phyloP scores from a whole-genome alignment of 768 basidiomycete species.

The Russula brevipes region DNA sequence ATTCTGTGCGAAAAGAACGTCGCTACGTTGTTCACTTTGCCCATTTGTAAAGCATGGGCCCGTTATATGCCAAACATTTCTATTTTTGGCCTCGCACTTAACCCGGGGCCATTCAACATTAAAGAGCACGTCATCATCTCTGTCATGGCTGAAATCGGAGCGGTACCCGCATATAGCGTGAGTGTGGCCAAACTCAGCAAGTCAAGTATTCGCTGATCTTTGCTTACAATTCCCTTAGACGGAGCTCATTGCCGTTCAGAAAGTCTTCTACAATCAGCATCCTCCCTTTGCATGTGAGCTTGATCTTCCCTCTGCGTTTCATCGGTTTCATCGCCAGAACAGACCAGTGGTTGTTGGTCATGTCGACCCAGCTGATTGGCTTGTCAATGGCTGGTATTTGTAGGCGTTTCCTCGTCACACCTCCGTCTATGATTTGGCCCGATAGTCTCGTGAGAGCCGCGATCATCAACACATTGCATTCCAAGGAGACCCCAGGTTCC shows the following conservation, averaged over 20 bases:
- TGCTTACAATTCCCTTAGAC: conserved; percentile 27
- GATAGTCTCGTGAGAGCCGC: conserved; percentile 40
- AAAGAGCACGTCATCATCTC: conserved; percentile 62
- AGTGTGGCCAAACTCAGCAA: neutral
- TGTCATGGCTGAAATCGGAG: conserved; percentile 40
- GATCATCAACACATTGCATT: conserved; percentile 42
- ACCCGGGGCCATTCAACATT: conserved; percentile 67
- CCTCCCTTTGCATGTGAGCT: conserved; percentile 34
- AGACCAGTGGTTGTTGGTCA: conserved; percentile 38
- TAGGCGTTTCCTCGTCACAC: conserved; percentile 43
- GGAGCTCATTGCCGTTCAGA: conserved; percentile 44
- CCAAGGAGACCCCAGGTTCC: conserved; percentile 39
- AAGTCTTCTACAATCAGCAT: conserved; percentile 41
- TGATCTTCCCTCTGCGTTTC: too few relatives aligned
- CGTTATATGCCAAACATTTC: conserved; percentile 46
- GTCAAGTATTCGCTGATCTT: neutral
- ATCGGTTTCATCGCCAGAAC: neutral
- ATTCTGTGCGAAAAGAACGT: conserved; percentile 38
- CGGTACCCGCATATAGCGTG: conserved; percentile 33
- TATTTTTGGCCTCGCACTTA: conserved; percentile 48
- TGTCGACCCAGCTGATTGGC: conserved; percentile 41
- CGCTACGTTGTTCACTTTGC: conserved; percentile 64
- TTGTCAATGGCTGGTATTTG: conserved; percentile 42
- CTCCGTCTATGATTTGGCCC: conserved; percentile 45
- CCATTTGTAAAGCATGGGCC: conserved; percentile 57